A percentile compares a stretch with the other conserved stretches of the same genome.
Evolutionary conservation across 768 basidiomycete species (phyloP).

Genomic region (Tricholoma saponaceum): DNA sequence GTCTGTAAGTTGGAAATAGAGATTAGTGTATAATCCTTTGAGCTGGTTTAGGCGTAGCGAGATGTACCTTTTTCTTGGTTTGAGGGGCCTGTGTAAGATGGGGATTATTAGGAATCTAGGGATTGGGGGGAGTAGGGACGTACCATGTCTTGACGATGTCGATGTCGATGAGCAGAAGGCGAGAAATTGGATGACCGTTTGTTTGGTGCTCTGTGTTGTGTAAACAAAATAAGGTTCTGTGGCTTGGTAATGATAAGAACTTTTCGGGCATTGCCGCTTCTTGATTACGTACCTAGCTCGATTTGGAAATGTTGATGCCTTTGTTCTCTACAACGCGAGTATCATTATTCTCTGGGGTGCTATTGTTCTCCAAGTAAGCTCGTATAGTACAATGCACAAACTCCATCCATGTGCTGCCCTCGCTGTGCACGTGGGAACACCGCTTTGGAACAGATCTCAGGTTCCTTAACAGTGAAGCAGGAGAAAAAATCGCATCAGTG

Average conservation of each 20-base stretch:
- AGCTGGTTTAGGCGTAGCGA: not conserved
- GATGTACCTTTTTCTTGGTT: constrained; percentile 54
- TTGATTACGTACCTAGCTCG: too few species aligned
- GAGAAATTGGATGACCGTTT: constrained; percentile 23
- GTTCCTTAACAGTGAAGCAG: too few species aligned
- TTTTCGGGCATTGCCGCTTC: not conserved
- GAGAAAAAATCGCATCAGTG: too few species aligned
- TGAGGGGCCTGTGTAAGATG: constrained; percentile 39
- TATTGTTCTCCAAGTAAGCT: too few species aligned
- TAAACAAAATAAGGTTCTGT: constrained; percentile 51
- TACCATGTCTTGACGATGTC: constrained; percentile 71
- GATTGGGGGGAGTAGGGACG: constrained; percentile 20
- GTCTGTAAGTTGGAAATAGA: constrained; percentile 32
- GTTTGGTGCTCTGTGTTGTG: constrained; percentile 39
- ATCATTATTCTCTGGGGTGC: too few species aligned
- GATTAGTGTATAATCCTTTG: not conserved
- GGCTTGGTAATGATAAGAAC: constrained; percentile 34
- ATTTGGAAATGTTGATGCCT: not conserved
- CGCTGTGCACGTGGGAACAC: too few species aligned
- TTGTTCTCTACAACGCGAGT: not conserved
- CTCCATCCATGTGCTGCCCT: too few species aligned
- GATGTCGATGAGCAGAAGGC: constrained; percentile 55
- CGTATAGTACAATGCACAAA: too few species aligned
- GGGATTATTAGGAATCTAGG: constrained; percentile 3
- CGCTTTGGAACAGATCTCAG: too few species aligned